These are phyloP conservation scores for Mucor indicus DNA, from an alignment of 371 early-diverging fungal species.

Conservation along the genomic window DNA sequence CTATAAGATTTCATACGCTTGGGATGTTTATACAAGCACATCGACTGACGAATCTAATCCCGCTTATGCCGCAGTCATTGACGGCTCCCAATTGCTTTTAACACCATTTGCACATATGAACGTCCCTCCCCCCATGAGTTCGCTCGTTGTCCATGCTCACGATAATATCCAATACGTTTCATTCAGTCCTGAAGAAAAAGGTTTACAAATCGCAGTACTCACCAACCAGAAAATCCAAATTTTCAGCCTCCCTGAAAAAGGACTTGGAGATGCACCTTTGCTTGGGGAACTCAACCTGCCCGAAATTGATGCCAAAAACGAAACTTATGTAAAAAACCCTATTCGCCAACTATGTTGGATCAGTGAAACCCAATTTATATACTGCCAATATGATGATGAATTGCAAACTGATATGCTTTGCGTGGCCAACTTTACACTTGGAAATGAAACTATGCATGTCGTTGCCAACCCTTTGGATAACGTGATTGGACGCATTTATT, in stretches of 20 bases:
- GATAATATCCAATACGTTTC: slow-evolving; percentile 58
- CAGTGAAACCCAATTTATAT: slow-evolving; percentile 20
- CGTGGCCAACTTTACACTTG: slow-evolving; percentile 11
- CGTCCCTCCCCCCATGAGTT: slow-evolving; percentile 94
- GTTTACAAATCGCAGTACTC: slow-evolving; percentile 71
- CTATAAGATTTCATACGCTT: slow-evolving; percentile 47
- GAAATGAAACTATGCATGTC: slow-evolving; percentile 3
- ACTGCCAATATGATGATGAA: slow-evolving; percentile 31
- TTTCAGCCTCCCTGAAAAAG: slow-evolving; percentile 39
- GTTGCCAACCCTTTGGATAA: slow-evolving; percentile 15
- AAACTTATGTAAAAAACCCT: slow-evolving; percentile 9
- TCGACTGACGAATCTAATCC: slow-evolving; percentile 51
- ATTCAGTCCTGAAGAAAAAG: slow-evolving; percentile 59
- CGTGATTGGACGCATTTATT: slow-evolving; percentile 25
- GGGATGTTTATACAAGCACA: slow-evolving; percentile 58
- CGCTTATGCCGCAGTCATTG: slow-evolving; percentile 75
- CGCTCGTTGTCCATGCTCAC: slow-evolving; percentile 39
- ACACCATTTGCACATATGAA: slow-evolving; percentile 88
- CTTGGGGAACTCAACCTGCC: slow-evolving; percentile 12
- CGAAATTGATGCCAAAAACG: slow-evolving; percentile 1
- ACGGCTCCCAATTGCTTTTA: slow-evolving; percentile 67
- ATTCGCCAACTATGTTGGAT: slow-evolving; percentile 40
- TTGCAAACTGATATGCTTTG: slow-evolving; percentile 24
- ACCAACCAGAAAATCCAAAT: slow-evolving; percentile 49
- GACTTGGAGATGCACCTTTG: slow-evolving; percentile 17